phyloP scores from a whole-genome alignment of 768 basidiomycete genomes.

The Panellus pusillus region DNA sequence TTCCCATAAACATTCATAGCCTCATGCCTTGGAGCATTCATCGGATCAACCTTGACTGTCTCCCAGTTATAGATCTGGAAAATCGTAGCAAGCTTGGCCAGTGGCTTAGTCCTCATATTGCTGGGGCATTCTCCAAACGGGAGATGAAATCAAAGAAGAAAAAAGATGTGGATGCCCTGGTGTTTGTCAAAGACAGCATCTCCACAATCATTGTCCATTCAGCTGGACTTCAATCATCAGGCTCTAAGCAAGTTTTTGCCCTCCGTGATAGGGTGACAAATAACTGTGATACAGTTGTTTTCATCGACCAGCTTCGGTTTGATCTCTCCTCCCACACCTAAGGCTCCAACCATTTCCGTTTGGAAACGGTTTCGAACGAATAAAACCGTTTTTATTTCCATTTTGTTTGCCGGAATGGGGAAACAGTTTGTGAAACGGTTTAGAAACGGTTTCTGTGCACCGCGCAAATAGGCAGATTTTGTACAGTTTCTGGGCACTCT shows the following conservation, averaged over 20 bases:
- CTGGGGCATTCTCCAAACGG: constrained; percentile 23
- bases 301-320: constrained; percentile 46
- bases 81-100: background rate
- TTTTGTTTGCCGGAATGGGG: too few relatives aligned
- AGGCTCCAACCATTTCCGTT: too few relatives aligned
- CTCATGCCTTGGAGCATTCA: constrained; percentile 34
- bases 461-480: too few relatives aligned
- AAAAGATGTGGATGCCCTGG: constrained; percentile 36
- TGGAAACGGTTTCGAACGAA: too few relatives aligned
- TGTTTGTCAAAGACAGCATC: constrained; percentile 34
- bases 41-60: constrained; percentile 31
- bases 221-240: constrained; percentile 24
- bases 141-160: constrained; percentile 32
- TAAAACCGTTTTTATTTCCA: too few relatives aligned
- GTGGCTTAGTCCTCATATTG: constrained; percentile 33
- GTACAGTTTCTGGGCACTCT: too few relatives aligned
- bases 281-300: constrained; percentile 40
- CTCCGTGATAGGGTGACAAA: constrained; percentile 24
- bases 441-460: too few relatives aligned
- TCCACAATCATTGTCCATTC: constrained; percentile 28
- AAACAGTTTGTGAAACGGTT: too few relatives aligned
- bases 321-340: constrained; percentile 52
- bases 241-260: constrained; percentile 20
- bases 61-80: constrained; percentile 27
- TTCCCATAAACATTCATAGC: constrained; percentile 25